Percentiles rank a stretch among this genome's conserved stretches.
Conservation (phyloP, 2,329 filamentous ascomycete genomes). For the Colletotrichum noveboracense region DNA sequence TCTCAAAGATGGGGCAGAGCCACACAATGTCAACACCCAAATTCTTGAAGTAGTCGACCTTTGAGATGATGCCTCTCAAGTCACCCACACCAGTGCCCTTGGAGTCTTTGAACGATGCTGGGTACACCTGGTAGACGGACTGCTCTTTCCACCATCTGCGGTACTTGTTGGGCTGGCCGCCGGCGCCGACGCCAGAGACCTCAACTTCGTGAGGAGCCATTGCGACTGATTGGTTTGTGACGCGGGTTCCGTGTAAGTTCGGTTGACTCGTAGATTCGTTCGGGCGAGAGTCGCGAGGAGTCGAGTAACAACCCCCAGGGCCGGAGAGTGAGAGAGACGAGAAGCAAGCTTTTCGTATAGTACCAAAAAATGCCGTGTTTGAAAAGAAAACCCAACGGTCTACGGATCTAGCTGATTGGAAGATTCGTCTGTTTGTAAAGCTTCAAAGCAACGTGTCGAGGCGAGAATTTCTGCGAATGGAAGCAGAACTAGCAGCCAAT, state of each 20-base stretch:
- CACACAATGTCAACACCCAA: constrained; percentile 65
- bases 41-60: constrained; percentile 58
- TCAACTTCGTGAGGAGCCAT: neutral
- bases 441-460: neutral
- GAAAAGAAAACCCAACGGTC: neutral
- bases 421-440: neutral
- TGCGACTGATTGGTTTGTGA: neutral
- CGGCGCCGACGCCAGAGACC: neutral
- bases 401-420: neutral
- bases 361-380: neutral
- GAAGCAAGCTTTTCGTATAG: neutral
- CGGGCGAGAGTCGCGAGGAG: neutral
- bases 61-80: constrained; percentile 61
- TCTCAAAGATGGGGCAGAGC: constrained; percentile 53
- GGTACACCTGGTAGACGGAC: constrained; percentile 66
- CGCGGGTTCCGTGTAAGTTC: neutral
- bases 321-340: neutral
- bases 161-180: neutral
- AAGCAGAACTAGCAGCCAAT: neutral
- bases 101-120: constrained; percentile 65
- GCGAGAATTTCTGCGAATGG: constrained; percentile 13
- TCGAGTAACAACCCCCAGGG: neutral
- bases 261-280: neutral
- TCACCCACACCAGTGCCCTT: constrained; percentile 62
- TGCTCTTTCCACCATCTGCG: constrained; percentile 64